Percentiles rank a stretch among this genome's conserved stretches.
Evolutionary conservation across 257 asterid genomes (phyloP).

Genomic region (Thymus quinquecostatus): DNA sequence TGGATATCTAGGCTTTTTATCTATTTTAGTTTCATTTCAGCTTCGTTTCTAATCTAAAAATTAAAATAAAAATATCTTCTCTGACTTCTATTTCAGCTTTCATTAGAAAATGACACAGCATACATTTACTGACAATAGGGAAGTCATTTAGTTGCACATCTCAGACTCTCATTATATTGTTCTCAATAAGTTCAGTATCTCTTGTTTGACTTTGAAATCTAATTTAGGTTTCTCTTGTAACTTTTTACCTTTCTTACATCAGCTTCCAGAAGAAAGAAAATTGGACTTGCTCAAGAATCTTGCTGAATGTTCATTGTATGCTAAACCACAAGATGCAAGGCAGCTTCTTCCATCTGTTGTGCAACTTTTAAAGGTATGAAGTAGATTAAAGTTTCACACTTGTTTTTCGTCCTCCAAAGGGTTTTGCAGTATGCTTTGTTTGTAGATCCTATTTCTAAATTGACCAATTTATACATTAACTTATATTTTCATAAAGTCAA

Average conservation of each 20-base stretch:
- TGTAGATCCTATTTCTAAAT: neutral
- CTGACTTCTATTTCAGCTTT: constrained; percentile 18
- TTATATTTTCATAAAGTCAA: neutral
- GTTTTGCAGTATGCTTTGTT: constrained; percentile 1
- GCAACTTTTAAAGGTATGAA: constrained; percentile 81
- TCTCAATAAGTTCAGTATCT: constrained; percentile 13
- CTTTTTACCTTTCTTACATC: constrained; percentile 31
- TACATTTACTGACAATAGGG: constrained; percentile 22
- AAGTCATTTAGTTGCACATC: constrained; percentile 12
- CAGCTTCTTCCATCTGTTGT: constrained; percentile 83
- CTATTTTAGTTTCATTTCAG: neutral
- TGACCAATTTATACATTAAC: neutral
- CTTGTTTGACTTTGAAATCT: neutral
- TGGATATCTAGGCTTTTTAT: neutral
- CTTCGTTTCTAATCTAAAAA: neutral
- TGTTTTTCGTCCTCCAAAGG: neutral
- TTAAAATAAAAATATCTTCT: neutral
- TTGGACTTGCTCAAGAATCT: constrained; percentile 81
- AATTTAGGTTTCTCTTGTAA: constrained; percentile 26
- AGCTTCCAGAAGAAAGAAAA: constrained; percentile 86
- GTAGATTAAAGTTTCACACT: constrained; percentile 21
- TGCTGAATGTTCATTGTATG: constrained; percentile 86
- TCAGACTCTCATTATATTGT: neutral
- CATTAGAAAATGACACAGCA: neutral
- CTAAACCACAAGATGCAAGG: constrained; percentile 84